phyloP scores from a whole-genome alignment of 1,139 yeast species.

The Geotrichum klebahnii region DNA sequence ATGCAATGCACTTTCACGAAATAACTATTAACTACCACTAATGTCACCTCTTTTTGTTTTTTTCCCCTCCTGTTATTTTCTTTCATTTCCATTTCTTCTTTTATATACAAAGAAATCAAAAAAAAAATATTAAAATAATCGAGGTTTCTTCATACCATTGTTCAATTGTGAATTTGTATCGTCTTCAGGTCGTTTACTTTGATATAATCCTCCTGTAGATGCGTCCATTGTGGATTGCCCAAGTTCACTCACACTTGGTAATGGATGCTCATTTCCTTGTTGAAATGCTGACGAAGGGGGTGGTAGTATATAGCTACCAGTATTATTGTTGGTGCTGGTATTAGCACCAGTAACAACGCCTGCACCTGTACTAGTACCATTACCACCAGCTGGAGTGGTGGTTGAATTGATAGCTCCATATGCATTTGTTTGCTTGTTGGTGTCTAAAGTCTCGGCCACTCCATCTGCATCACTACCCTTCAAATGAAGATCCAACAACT shows the following conservation, averaged over 20 bases:
- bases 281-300: slow-evolving; percentile 8
- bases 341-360: background rate
- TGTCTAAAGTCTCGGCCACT: too few species aligned
- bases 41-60: too few species aligned
- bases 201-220: background rate
- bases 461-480: too few species aligned
- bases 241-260: background rate
- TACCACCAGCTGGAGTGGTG: too few species aligned
- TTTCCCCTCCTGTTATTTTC: too few species aligned
- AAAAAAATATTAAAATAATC: too few species aligned
- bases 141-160: background rate
- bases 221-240: background rate
- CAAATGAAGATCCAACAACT: slow-evolving; percentile 68
- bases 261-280: background rate
- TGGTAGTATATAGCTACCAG: slow-evolving; percentile 1
- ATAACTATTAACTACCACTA: too few species aligned
- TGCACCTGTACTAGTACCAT: background rate
- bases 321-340: background rate
- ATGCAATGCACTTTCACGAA: too few species aligned
- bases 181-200: slow-evolving; percentile 2
- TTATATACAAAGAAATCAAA: too few species aligned
- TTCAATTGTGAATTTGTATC: background rate
- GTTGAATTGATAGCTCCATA: too few species aligned
- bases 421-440: background rate
- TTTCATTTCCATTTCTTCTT: too few species aligned